Conservation (phyloP, 2,329 filamentous ascomycete genomes). For the Arthrobotrys megalospora region DNA sequence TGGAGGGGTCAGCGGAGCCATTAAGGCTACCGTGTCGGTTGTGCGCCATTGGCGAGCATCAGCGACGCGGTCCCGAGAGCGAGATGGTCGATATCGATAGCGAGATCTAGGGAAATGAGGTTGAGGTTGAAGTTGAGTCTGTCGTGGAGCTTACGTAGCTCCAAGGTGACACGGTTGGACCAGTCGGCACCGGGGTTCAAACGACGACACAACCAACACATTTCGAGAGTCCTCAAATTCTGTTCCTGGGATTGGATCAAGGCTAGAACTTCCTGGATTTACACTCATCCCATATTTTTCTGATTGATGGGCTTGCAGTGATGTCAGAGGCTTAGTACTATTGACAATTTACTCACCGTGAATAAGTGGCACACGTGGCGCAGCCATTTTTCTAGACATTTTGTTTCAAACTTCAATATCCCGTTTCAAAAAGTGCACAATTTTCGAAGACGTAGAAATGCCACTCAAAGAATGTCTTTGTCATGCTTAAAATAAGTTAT, state of each 20-base stretch:
- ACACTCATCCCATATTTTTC: not conserved
- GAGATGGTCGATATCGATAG: slow-evolving; percentile 25
- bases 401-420: slow-evolving; percentile 4
- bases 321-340: not conserved
- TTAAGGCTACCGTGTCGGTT: slow-evolving; percentile 49
- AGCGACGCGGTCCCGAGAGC: slow-evolving; percentile 22
- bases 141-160: slow-evolving; percentile 51
- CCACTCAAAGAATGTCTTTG: not conserved
- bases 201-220: slow-evolving; percentile 50
- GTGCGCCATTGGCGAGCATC: slow-evolving; percentile 56
- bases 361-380: slow-evolving; percentile 7
- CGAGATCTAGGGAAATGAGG: not conserved
- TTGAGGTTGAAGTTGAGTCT: slow-evolving; percentile 9
- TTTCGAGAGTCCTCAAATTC: not conserved
- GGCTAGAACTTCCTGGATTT: not conserved
- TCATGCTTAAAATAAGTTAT: not conserved
- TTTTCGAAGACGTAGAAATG: not conserved
- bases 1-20: slow-evolving; percentile 42
- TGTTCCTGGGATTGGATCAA: too few relatives aligned
- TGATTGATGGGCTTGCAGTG: not conserved
- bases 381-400: not conserved
- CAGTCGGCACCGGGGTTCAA: slow-evolving; percentile 34
- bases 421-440: not conserved
- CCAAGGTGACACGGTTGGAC: slow-evolving; percentile 13
- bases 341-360: not conserved